Evolutionary conservation across 2,329 filamentous ascomycete species (phyloP), one percentile per base, ranked within the genome.

Genomic region (Botrytis squamosa): DNA sequence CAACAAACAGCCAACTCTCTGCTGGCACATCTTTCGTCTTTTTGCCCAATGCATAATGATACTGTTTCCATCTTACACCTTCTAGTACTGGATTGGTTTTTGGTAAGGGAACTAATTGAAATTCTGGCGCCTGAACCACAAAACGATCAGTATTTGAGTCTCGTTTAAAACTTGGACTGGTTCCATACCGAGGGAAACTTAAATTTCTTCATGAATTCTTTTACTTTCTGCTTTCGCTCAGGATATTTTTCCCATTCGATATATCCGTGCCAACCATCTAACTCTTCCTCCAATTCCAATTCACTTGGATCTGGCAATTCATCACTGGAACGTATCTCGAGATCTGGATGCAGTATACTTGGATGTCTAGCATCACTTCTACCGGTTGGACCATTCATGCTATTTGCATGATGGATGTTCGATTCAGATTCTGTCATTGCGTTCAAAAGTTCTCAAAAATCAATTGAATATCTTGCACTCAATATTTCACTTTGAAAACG

Each of bases 211-310:
- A 91, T 79, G 66, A 91, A 86, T 72, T 88, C 84, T 65, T 86
- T 85, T 0, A 88, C 90, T 64, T 86, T 83, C 40, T 84, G 85
- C 78, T 91, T 91, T 81, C 92, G 92, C 66, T 91, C 89, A 0
- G 91, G 90, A 71, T 92, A 91, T 20, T 88, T 85, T 79, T 92
- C 90, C 90, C 90, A 92, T 78, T 92, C 90, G 9, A 93, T 84
- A 75, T 91, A 92, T 55, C 75, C 73, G 29, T 73, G 64, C 73
- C 73, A 74, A 38, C 73, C 73, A 20, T 67, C 62, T 3, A 64
- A 29, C 20, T 74, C 73, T 55, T 74, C 70, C 40, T 73, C 62
- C 14, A 73, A 33, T 8, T 40, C 52, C 38, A 74, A 57, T 38
- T 72, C 71, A 69, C 69, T 52, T 18, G 71, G 59, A 46, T 60